Percentiles rank a stretch among this genome's conserved stretches.
Evolutionary conservation across 73 alveolate genomes (phyloP).

Genomic region (Paramecium bursaria): DNA sequence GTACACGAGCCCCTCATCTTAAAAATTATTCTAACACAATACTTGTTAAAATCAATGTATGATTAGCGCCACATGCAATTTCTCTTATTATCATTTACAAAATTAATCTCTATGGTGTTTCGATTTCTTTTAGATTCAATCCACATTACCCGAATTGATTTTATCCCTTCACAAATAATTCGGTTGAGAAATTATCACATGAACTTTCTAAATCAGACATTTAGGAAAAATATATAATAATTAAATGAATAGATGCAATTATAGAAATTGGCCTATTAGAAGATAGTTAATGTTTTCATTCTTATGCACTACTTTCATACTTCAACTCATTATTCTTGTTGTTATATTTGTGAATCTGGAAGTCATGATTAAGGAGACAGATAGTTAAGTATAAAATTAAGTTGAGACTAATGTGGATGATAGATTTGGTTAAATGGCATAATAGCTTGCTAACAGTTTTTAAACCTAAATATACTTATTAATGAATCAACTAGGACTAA

Average conservation of each 20-base stretch:
- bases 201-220: background rate
- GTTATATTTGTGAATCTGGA: slow-evolving; percentile 39
- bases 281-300: slow-evolving; percentile 55
- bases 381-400: background rate
- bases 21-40: background rate
- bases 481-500: background rate
- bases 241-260: slow-evolving; percentile 56
- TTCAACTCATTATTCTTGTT: background rate
- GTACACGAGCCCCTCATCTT: slow-evolving; percentile 35
- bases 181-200: slow-evolving; percentile 25
- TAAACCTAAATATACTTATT: slow-evolving; percentile 15
- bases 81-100: slow-evolving; percentile 37
- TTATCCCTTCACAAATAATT: slow-evolving; percentile 27
- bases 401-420: background rate
- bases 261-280: slow-evolving; percentile 56
- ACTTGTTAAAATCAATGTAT: slow-evolving; percentile 28
- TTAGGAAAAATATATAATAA: slow-evolving; percentile 30
- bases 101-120: background rate
- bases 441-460: slow-evolving; percentile 1
- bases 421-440: slow-evolving; percentile 3
- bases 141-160: slow-evolving; percentile 33
- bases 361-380: slow-evolving; percentile 14
- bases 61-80: slow-evolving; percentile 30
- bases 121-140: background rate
- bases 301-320: slow-evolving; percentile 22